A percentile compares a stretch with the other conserved stretches of the same genome.
Conservation (phyloP, 495 filamentous ascomycete species). For the Immersiella caudata region DNA sequence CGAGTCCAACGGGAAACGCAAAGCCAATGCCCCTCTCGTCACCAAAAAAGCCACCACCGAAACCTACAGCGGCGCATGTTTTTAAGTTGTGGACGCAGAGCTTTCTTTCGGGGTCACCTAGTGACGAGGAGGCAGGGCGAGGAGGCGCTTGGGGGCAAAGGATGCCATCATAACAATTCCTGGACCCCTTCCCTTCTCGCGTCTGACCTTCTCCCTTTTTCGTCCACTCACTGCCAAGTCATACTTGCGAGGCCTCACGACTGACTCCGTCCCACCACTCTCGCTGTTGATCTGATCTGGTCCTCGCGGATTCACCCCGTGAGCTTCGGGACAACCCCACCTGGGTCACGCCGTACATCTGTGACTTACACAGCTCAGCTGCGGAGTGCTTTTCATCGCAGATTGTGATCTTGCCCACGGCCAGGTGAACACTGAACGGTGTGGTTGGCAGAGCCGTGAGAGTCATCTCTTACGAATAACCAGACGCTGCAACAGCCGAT, state of each 20-base stretch:
- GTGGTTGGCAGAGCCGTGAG: neutral
- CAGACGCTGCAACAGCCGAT: neutral
- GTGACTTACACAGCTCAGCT: neutral
- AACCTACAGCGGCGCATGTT: neutral
- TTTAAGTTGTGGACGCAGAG: slow-evolving; percentile 4
- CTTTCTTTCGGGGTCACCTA: neutral
- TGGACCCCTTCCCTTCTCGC: neutral
- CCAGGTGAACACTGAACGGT: neutral
- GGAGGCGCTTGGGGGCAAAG: neutral
- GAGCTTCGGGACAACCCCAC: neutral
- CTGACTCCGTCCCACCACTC: neutral
- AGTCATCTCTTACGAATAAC: neutral
- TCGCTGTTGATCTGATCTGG: neutral
- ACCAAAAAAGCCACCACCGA: slow-evolving; percentile 8
- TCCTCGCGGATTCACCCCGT: neutral
- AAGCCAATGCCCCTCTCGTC: neutral
- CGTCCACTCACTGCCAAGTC: neutral
- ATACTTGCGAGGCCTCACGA: neutral
- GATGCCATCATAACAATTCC: neutral
- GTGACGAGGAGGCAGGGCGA: neutral
- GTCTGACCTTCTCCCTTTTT: neutral
- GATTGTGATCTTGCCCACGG: neutral
- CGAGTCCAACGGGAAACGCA: neutral
- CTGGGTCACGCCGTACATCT: neutral
- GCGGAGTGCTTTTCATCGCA: neutral